phyloP scores from a whole-genome alignment of 2,329 filamentous ascomycete species.

The Colletotrichum shisoi region DNA sequence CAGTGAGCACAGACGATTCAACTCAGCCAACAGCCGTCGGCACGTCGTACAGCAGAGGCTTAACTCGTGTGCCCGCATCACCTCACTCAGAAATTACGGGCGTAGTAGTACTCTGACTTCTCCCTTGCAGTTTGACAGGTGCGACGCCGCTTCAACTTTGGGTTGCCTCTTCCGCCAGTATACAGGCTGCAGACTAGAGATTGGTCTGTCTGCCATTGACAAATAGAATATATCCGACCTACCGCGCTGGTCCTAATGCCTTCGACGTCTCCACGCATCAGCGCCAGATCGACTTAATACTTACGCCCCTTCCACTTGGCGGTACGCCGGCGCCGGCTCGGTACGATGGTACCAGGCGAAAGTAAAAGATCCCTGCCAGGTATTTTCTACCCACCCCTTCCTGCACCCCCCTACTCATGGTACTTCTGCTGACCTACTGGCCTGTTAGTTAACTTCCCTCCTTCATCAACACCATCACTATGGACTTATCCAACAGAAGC shows the following conservation, averaged over 20 bases:
- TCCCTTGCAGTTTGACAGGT: slow-evolving; percentile 17
- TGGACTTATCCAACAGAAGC: no score
- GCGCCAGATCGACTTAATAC: slow-evolving; percentile 31
- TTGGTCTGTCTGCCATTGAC: slow-evolving; percentile 6
- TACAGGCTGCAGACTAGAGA: not conserved
- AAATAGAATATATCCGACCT: slow-evolving; percentile 18
- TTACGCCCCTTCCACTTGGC: slow-evolving; percentile 23
- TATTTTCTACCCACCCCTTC: no score
- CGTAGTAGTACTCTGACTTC: not conserved
- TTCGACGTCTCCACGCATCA: not conserved
- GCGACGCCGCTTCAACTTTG: slow-evolving; percentile 4
- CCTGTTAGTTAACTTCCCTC: no score
- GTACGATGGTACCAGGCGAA: no score
- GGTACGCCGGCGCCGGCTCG: slow-evolving; percentile 23
- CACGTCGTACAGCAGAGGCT: slow-evolving; percentile 25
- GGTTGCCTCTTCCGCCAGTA: not conserved
- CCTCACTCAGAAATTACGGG: slow-evolving; percentile 14
- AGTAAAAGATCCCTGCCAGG: no score
- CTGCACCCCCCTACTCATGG: no score
- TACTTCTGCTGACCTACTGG: no score
- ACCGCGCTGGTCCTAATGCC: not conserved
- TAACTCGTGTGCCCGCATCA: slow-evolving; percentile 25
- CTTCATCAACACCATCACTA: no score
- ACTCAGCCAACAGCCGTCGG: not conserved
- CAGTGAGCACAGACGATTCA: not conserved